Percentiles rank a stretch among this genome's conserved stretches.
Evolutionary conservation across 495 filamentous ascomycete species (phyloP).

Genomic region (Penicillium soppii): DNA sequence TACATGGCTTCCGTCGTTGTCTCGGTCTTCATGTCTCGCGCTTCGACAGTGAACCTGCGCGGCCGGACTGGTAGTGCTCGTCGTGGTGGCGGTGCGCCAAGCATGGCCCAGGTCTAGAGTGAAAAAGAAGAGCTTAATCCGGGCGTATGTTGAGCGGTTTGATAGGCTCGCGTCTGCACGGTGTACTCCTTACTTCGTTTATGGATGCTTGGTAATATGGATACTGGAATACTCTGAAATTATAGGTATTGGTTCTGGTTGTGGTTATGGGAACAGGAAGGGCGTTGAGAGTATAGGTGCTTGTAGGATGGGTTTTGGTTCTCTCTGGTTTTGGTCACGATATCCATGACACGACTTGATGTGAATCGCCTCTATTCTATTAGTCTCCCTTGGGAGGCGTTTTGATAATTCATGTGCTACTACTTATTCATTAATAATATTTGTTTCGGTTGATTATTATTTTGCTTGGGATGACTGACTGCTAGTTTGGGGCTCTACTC

Average conservation of each 20-base stretch:
- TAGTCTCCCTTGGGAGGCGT: not conserved
- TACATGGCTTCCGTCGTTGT: slow-evolving; percentile 56
- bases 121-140: not conserved
- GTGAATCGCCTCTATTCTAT: not conserved
- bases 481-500: too few relatives aligned
- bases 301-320: too few relatives aligned
- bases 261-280: too few relatives aligned
- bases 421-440: slow-evolving; percentile 25
- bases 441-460: slow-evolving; percentile 7
- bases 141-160: too few relatives aligned
- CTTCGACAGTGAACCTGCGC: slow-evolving; percentile 39
- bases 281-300: too few relatives aligned
- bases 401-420: slow-evolving; percentile 10
- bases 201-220: too few relatives aligned
- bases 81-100: slow-evolving; percentile 44
- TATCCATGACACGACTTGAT: too few relatives aligned
- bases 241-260: too few relatives aligned
- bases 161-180: too few relatives aligned
- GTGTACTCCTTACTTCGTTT: too few relatives aligned
- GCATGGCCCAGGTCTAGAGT: slow-evolving; percentile 66
- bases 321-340: not conserved
- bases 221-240: too few relatives aligned
- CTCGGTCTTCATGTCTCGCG: slow-evolving; percentile 44
- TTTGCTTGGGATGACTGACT: not conserved
- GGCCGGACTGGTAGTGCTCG: slow-evolving; percentile 40